phyloP scores from a whole-genome alignment of 108 stramenopile genomes.

The Nitzschia palea region DNA sequence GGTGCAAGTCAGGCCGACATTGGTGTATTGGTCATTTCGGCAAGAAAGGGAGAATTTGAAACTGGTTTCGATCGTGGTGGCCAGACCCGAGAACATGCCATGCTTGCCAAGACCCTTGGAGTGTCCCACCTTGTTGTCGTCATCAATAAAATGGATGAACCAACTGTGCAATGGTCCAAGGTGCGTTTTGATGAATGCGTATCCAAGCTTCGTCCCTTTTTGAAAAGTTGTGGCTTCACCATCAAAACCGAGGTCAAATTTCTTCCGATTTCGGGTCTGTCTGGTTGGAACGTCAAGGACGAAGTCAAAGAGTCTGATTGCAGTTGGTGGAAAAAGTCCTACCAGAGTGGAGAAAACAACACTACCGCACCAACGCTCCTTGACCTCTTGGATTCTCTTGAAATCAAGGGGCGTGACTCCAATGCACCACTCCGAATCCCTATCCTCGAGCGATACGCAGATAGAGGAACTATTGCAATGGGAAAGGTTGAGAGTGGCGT shows the following conservation, averaged over 20 bases:
- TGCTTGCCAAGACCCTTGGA: constrained; percentile 98
- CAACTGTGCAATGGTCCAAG: constrained; percentile 93
- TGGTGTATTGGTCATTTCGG: constrained; percentile 98
- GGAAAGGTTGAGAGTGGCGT: constrained; percentile 98
- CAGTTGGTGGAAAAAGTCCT: constrained; percentile 90
- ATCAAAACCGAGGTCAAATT: constrained; percentile 98
- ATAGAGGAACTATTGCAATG: constrained; percentile 98
- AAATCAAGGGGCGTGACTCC: constrained; percentile 82
- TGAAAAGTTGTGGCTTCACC: constrained; percentile 94
- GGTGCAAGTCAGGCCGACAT: constrained; percentile 98
- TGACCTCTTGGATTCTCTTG: constrained; percentile 80
- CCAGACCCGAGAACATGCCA: constrained; percentile 99
- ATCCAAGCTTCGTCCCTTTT: constrained; percentile 93
- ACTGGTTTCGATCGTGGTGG: constrained; percentile 98
- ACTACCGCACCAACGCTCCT: constrained; percentile 86
- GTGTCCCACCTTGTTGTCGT: constrained; percentile 95
- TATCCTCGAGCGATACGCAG: constrained; percentile 94
- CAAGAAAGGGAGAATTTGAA: constrained; percentile 98
- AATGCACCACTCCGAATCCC: constrained; percentile 91
- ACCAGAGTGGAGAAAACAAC: constrained; percentile 84
- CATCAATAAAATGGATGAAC: constrained; percentile 99
- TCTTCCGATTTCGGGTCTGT: constrained; percentile 96
- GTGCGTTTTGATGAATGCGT: constrained; percentile 96
- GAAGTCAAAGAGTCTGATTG: constrained; percentile 85
- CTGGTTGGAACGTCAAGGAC: constrained; percentile 96